Conservation (phyloP, 345 rosid genomes). For the Salix koriyanagi region DNA sequence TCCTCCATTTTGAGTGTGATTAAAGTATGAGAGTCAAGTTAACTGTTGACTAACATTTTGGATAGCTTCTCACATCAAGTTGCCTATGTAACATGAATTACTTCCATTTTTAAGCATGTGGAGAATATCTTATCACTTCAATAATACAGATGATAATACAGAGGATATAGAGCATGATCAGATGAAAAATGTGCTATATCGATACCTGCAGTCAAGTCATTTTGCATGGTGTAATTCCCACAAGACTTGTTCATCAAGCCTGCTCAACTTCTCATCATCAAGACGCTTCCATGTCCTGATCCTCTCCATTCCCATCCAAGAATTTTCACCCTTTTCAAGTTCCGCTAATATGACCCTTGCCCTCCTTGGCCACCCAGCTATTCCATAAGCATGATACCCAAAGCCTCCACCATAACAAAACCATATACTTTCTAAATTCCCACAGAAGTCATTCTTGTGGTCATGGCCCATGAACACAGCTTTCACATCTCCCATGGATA, state of each 20-base stretch:
- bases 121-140: too few relatives aligned
- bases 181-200: neutral
- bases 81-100: too few relatives aligned
- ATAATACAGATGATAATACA: too few relatives aligned
- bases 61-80: too few relatives aligned
- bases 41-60: too few relatives aligned
- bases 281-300: constrained; percentile 86
- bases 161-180: too few relatives aligned
- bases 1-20: neutral
- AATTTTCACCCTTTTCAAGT: constrained; percentile 47
- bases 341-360: constrained; percentile 58
- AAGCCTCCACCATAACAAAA: constrained; percentile 85
- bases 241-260: constrained; percentile 55
- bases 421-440: constrained; percentile 46
- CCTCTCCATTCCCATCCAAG: constrained; percentile 64
- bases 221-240: constrained; percentile 32
- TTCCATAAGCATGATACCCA: constrained; percentile 83
- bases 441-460: constrained; percentile 78
- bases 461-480: constrained; percentile 83
- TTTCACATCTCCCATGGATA: constrained; percentile 65
- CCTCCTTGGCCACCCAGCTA: constrained; percentile 75
- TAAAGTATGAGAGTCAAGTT: too few relatives aligned
- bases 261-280: constrained; percentile 58
- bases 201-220: neutral
- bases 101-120: too few relatives aligned